Percentiles rank a stretch among this genome's conserved stretches.
phyloP scores from a whole-genome alignment of 2,329 filamentous ascomycete species.

The Fusarium brevicatenulatum region DNA sequence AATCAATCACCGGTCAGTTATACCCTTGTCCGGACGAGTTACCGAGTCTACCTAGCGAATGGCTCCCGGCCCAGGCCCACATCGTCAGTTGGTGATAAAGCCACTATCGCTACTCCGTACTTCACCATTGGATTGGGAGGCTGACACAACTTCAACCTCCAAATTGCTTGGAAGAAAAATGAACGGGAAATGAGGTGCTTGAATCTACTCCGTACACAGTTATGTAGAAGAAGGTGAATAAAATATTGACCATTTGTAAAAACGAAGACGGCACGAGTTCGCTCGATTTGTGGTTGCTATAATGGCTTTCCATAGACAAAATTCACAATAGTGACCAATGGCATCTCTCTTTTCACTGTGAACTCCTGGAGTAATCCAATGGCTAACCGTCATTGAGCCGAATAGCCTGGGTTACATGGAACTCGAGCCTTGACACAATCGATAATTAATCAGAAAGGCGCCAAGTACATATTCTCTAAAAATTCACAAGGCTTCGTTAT shows the following conservation, averaged over 20 bases:
- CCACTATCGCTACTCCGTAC: too few relatives aligned
- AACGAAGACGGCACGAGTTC: neutral
- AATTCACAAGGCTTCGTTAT: neutral
- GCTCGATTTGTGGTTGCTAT: neutral
- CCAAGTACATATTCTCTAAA: neutral
- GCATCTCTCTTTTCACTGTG: neutral
- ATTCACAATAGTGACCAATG: neutral
- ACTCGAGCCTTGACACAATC: neutral
- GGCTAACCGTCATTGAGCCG: too few relatives aligned
- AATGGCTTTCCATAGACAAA: neutral
- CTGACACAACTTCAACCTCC: neutral
- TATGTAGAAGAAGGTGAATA: too few relatives aligned
- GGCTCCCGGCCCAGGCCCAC: too few relatives aligned
- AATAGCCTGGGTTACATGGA: neutral
- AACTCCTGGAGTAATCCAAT: neutral
- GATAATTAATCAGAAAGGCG: neutral
- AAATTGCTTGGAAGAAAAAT: neutral
- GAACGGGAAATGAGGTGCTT: neutral
- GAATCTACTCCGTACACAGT: too few relatives aligned
- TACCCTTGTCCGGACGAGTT: neutral
- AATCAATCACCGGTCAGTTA: neutral
- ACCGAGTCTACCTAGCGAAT: neutral
- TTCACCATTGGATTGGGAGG: neutral
- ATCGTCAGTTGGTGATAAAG: neutral
- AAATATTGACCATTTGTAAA: neutral